A percentile compares a stretch with the other conserved stretches of the same genome.
Evolutionary conservation across 306 rosid genomes (phyloP).

Genomic region (Quercus agrifolia): DNA sequence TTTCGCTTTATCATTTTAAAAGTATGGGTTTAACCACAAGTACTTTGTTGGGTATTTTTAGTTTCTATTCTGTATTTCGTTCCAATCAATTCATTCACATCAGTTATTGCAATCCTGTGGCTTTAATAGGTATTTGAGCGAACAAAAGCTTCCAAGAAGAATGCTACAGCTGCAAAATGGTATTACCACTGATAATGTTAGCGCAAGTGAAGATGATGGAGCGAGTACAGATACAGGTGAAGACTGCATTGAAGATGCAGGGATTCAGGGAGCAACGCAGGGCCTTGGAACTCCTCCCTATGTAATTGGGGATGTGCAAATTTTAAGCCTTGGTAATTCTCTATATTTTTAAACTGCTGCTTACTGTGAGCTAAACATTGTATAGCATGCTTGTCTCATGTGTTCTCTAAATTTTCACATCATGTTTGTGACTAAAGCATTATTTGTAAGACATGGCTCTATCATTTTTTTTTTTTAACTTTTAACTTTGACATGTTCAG

Average conservation of each 20-base stretch:
- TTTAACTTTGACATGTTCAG: neutral
- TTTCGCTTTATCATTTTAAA: neutral
- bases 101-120: conserved; percentile 24
- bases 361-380: neutral
- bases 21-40: neutral
- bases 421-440: neutral
- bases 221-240: conserved; percentile 70
- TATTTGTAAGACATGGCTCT: neutral
- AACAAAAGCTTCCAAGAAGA: conserved; percentile 79
- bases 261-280: conserved; percentile 30
- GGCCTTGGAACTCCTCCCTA: conserved; percentile 55
- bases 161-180: conserved; percentile 81
- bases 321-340: conserved; percentile 70
- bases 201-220: conserved; percentile 71
- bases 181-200: conserved; percentile 55
- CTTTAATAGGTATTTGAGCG: conserved; percentile 70
- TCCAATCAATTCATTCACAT: neutral
- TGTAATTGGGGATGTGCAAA: conserved; percentile 69
- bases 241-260: conserved; percentile 50
- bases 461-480: neutral
- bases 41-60: neutral
- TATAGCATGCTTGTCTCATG: conserved; percentile 12
- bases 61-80: neutral
- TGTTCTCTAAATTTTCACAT: conserved; percentile 2
- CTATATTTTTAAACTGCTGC: conserved; percentile 1